Evolutionary conservation across 306 rosid genomes (phyloP).

Genomic region (Dalbergia cultrata): DNA sequence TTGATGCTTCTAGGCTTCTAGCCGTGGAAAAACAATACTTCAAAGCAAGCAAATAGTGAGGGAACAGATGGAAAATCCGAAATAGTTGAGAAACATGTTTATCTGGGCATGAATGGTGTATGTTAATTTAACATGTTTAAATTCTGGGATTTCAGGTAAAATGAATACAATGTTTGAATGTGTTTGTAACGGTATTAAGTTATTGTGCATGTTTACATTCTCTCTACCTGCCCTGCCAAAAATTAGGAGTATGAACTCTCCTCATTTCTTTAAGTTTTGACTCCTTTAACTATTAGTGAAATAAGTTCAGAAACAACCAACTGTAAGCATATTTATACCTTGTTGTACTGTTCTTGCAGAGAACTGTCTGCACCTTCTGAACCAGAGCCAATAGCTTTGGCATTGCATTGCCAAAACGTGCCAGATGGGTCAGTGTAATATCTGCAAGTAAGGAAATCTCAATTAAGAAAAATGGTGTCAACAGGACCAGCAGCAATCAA

Average conservation of each 20-base stretch:
- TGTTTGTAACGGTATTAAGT: background rate
- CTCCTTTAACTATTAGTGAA: slow-evolving; percentile 13
- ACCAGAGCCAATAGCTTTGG: slow-evolving; percentile 98
- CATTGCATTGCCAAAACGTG: slow-evolving; percentile 99
- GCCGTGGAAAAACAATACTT: background rate
- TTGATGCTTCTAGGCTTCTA: slow-evolving; percentile 18
- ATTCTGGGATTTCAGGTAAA: background rate
- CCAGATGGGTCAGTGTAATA: slow-evolving; percentile 99
- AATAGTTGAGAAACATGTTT: background rate
- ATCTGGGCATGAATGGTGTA: background rate
- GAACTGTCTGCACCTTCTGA: slow-evolving; percentile 99
- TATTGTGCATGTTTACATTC: slow-evolving; percentile 8
- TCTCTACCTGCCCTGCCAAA: background rate
- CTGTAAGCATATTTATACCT: slow-evolving; percentile 58
- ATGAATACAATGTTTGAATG: slow-evolving; percentile 16
- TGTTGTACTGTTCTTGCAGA: slow-evolving; percentile 96
- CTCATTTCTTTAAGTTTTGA: slow-evolving; percentile 17
- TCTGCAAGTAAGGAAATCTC: slow-evolving; percentile 57
- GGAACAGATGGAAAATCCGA: background rate
- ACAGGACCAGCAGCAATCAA: slow-evolving; percentile 18
- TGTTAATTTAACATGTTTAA: background rate
- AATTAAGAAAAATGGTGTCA: background rate
- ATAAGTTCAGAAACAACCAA: slow-evolving; percentile 6
- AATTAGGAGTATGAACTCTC: background rate
- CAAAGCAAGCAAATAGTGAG: slow-evolving; percentile 8